These are phyloP conservation scores for Flaveria bidentis DNA, from an alignment of 129 eudicot species.

Conservation along the genomic window DNA sequence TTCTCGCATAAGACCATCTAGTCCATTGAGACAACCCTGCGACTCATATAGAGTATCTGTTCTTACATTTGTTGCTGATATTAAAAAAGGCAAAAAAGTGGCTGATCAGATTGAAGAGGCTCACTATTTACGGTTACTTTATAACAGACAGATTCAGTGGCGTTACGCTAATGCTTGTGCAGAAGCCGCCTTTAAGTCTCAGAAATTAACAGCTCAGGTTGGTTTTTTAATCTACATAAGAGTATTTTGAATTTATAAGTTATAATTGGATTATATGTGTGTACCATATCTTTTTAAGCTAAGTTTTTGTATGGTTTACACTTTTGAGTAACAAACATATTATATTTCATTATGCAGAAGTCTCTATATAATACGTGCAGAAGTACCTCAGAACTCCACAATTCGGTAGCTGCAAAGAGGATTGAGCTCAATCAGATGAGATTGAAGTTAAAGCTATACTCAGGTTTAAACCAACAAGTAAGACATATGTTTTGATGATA, in stretches of 20 bases:
- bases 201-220: constrained; percentile 70
- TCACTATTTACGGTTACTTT: constrained; percentile 71
- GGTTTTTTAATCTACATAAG: constrained; percentile 4
- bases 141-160: constrained; percentile 88
- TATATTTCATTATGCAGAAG: constrained; percentile 51
- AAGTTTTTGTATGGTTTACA: constrained; percentile 9
- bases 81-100: constrained; percentile 71
- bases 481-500: constrained; percentile 5
- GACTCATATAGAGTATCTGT: constrained; percentile 64
- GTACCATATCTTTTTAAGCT: background rate
- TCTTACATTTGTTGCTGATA: constrained; percentile 80
- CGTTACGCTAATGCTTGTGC: constrained; percentile 70
- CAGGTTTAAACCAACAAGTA: constrained; percentile 71
- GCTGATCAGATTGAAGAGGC: constrained; percentile 78
- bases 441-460: constrained; percentile 57
- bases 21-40: constrained; percentile 76
- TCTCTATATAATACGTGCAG: constrained; percentile 68
- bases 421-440: constrained; percentile 57
- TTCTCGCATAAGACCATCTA: constrained; percentile 65
- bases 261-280: background rate
- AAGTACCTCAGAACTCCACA: constrained; percentile 59
- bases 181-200: constrained; percentile 50
- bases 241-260: background rate
- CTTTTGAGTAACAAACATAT: constrained; percentile 18
- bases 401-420: constrained; percentile 60